Evolutionary conservation across 2,329 filamentous ascomycete species (phyloP).

Genomic region (Verticillium longisporum): DNA sequence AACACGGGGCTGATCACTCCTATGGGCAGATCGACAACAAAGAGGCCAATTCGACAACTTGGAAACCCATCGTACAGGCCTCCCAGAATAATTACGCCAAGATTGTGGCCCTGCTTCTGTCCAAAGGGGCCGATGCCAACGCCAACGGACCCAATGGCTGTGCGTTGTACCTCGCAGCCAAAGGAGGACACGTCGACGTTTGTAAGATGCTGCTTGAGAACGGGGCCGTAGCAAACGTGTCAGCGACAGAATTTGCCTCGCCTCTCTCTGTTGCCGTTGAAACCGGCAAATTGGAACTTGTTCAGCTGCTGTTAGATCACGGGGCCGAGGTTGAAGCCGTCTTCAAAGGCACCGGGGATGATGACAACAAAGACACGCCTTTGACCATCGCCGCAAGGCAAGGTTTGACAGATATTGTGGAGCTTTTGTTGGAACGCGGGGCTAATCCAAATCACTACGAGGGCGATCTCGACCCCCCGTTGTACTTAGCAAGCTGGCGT

Average conservation of each 20-base stretch:
- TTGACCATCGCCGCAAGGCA: neutral
- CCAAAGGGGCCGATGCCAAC: neutral
- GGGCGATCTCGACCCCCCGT: neutral
- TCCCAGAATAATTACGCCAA: neutral
- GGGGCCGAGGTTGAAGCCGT: neutral
- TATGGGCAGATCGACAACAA: neutral
- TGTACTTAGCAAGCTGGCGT: neutral
- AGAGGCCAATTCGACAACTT: neutral
- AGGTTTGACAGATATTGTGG: neutral
- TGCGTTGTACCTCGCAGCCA: neutral
- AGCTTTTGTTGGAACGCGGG: neutral
- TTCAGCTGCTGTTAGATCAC: conserved; percentile 6
- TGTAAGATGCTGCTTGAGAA: conserved; percentile 1
- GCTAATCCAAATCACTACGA: neutral
- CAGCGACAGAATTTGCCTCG: neutral
- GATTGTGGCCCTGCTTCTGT: neutral
- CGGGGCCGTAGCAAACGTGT: neutral
- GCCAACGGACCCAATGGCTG: neutral
- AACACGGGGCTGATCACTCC: neutral
- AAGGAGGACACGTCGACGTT: neutral
- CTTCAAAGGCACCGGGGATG: neutral
- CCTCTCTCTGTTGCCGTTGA: neutral
- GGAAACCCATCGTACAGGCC: neutral
- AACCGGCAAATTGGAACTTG: neutral
- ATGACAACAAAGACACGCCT: neutral